Evolutionary conservation across 2,329 filamentous ascomycete genomes (phyloP).

Genomic region (Ophiostoma novo-ulmi): DNA sequence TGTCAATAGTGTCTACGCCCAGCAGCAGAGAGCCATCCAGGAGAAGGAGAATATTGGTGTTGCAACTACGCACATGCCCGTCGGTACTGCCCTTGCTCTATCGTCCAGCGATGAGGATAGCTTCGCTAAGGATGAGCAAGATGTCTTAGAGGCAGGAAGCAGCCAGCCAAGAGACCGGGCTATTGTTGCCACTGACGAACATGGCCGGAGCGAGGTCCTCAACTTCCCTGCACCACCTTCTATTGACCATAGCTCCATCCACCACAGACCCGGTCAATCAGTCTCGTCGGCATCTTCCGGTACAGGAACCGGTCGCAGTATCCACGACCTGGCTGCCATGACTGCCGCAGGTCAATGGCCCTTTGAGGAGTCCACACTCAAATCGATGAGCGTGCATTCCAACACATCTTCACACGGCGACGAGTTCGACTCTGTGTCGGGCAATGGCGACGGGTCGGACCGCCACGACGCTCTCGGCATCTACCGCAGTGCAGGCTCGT

Average conservation of each 20-base stretch:
- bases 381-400: conserved; percentile 22
- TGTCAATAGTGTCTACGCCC: conserved; percentile 10
- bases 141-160: background rate
- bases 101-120: conserved; percentile 5
- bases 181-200: conserved; percentile 3
- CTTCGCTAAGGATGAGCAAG: background rate
- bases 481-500: conserved; percentile 17
- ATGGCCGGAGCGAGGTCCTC: conserved; percentile 21
- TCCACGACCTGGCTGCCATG: background rate
- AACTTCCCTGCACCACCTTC: conserved; percentile 25
- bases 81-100: conserved; percentile 18
- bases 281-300: conserved; percentile 6
- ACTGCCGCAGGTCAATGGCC: conserved; percentile 25
- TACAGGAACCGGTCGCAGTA: background rate
- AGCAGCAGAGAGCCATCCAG: conserved; percentile 4
- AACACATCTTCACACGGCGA: conserved; percentile 9
- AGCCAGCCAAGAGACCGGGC: background rate
- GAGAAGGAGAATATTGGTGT: conserved; percentile 15
- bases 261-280: background rate
- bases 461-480: conserved; percentile 21
- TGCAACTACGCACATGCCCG: background rate
- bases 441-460: conserved; percentile 6
- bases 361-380: conserved; percentile 26
- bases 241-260: background rate
- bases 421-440: background rate